Conservation (phyloP, 129 eudicot species). For the sunflower (Helianthus annuus) region HanXRQr2.0-SUNRISE NC_035442.2:146761925-146762424, state of each 20-base stretch:
- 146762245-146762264: too few relatives aligned
- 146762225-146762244: too few relatives aligned
- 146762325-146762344: too few relatives aligned
- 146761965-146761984: not conserved
- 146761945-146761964: not conserved
- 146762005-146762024: not conserved
- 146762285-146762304: too few relatives aligned
- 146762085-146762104: not conserved
- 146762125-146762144: constrained; percentile 23
- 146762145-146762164: not conserved
- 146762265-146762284: too few relatives aligned
- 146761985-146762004: not conserved
- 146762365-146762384: too few relatives aligned
- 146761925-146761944: constrained; percentile 7
- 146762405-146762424: too few relatives aligned
- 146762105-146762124: not conserved
- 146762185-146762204: not conserved
- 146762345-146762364: too few relatives aligned
- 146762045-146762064: not conserved
- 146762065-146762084: not conserved
- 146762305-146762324: too few relatives aligned
- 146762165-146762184: constrained; percentile 9
- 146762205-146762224: too few relatives aligned
- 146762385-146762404: too few relatives aligned
- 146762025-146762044: too few relatives aligned